Evolutionary conservation across 768 basidiomycete genomes (phyloP), one percentile per base, ranked within the genome.

Genomic region (Calvatia gigantea): DNA sequence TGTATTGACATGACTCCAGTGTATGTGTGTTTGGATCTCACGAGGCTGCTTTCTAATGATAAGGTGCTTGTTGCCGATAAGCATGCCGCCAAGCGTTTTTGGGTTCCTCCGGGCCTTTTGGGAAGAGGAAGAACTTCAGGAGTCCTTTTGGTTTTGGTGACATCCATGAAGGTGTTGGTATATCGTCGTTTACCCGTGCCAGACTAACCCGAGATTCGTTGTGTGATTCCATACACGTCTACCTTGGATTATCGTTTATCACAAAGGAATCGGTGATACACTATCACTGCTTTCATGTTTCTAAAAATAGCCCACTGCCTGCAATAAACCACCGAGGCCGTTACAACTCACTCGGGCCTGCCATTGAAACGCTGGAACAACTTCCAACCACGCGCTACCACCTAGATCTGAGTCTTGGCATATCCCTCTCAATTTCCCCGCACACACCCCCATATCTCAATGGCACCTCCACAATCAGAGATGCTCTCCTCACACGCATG

Each of bases 391-490:
- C 33, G 51, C 28, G 39, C 28, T 43, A 11, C 23, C 39, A 11
- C 19, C 17, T 3, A 37, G 7, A 21, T 23, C 32, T 23, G 31
- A 48, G 31, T 37, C 31, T 28, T 23, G 39, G 4, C 11, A 14
- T 25, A 19, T 25, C 41, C 44, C 44, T 31, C 25, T 11, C 28
- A n/a, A 43, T 15, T 12, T 43, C 17, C 17, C 17, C 11, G 11
- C 31, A n/a, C n/a, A n/a, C n/a, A n/a, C n/a, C n/a, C n/a, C 25
- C 8, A 35, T 19, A 15, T 33, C 31, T 23, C n/a, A n/a, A 42
- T 53, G 38, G 14, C 28, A 31, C 41, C n/a, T 53, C 51, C 51
- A 21, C n/a, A n/a, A n/a, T n/a, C n/a, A n/a, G n/a, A n/a, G n/a
- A n/a, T 27, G 14, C n/a, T 37, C 33, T 21, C 48, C 41, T 43